A percentile compares a stretch with the other conserved stretches of the same genome.
These are phyloP conservation scores for Neurospora sp. DNA, from an alignment of 495 filamentous ascomycete species.

Conservation along the genomic window DNA sequence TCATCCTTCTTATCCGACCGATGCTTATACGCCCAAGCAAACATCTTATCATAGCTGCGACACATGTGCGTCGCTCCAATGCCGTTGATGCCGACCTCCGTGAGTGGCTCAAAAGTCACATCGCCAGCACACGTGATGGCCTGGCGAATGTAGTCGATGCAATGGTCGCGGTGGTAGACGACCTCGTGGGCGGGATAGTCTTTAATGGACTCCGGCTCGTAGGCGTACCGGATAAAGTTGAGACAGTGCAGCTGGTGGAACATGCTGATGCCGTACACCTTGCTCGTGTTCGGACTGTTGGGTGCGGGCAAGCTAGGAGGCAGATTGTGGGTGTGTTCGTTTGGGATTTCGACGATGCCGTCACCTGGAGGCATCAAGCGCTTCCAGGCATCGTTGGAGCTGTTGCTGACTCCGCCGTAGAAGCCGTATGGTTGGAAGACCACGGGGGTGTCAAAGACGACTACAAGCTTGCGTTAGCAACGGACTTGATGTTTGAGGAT, in stretches of 20 bases:
- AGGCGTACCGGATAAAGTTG: conserved; percentile 1
- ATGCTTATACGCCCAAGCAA: conserved; percentile 3
- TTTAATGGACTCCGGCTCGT: not conserved
- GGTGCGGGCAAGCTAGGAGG: not conserved
- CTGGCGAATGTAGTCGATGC: conserved; percentile 22
- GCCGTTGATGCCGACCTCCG: not conserved
- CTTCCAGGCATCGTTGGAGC: conserved; percentile 3
- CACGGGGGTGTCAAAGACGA: not conserved
- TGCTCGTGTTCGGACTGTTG: not conserved
- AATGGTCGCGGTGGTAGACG: conserved; percentile 16
- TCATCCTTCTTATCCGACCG: not conserved
- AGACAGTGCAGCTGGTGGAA: not conserved
- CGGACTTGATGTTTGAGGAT: not conserved
- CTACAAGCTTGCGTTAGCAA: not conserved
- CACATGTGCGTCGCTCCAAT: conserved; percentile 3
- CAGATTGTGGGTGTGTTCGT: not conserved
- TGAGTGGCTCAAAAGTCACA: conserved; percentile 8
- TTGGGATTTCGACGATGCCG: conserved; percentile 4
- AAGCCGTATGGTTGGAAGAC: conserved; percentile 2
- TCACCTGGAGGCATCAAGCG: not conserved
- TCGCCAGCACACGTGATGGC: conserved; percentile 24
- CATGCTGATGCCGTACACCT: conserved; percentile 2
- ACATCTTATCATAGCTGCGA: conserved; percentile 1
- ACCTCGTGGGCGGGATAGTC: not conserved
- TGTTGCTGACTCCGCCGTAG: not conserved